Conservation (phyloP, 1,284 basidiomycete species). For the Lignosus rhinocerotis region DNA sequence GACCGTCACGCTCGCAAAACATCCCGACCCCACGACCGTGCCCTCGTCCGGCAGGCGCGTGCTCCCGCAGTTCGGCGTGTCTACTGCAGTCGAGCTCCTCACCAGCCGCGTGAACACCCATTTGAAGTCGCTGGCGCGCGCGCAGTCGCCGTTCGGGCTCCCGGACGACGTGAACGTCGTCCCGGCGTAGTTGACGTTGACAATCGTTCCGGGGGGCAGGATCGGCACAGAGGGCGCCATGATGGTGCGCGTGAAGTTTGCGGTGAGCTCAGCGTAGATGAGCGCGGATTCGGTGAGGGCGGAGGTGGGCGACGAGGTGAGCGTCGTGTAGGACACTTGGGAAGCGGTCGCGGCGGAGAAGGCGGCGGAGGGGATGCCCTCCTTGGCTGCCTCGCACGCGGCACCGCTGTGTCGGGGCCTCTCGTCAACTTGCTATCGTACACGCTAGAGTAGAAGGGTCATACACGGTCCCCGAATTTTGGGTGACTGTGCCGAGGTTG, state of each 20-base stretch:
- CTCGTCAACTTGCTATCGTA: not conserved
- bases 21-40: constrained; percentile 31
- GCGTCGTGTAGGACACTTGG: constrained; percentile 47
- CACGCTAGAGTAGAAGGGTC: constrained; percentile 9
- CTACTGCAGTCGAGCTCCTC: constrained; percentile 31
- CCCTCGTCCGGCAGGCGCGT: constrained; percentile 37
- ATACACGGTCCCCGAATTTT: constrained; percentile 50
- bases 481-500: constrained; percentile 39
- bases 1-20: constrained; percentile 48
- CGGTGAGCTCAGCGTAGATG: constrained; percentile 43
- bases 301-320: constrained; percentile 35
- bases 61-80: constrained; percentile 46
- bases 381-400: constrained; percentile 44
- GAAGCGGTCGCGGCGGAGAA: constrained; percentile 46
- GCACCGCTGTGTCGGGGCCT: constrained; percentile 40
- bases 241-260: constrained; percentile 41
- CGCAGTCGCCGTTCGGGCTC: constrained; percentile 29
- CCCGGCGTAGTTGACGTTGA: constrained; percentile 55
- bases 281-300: constrained; percentile 37
- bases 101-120: constrained; percentile 49
- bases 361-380: constrained; percentile 50
- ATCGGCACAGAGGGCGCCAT: constrained; percentile 36
- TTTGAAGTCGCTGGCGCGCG: constrained; percentile 37
- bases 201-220: constrained; percentile 40
- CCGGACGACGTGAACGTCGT: constrained; percentile 29